phyloP scores from a whole-genome alignment of 106 monocot genomes.

The Dioscorea alata region DNA sequence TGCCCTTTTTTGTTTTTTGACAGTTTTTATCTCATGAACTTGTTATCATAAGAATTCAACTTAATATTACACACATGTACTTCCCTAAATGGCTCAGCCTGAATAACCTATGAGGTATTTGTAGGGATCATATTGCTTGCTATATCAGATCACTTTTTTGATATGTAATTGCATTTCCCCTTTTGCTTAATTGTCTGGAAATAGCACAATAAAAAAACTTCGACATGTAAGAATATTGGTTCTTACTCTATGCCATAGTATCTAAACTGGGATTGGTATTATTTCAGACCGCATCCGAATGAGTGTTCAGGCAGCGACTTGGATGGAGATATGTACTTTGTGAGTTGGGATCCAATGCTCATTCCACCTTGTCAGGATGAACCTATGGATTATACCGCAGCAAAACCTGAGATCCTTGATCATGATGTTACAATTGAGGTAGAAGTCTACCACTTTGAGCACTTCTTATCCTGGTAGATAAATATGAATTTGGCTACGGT shows the following conservation, averaged over 20 bases:
- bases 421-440: slow-evolving; percentile 87
- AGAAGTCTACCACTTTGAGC: background rate
- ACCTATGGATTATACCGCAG: slow-evolving; percentile 79
- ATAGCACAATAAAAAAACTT: too few species aligned
- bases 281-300: slow-evolving; percentile 80
- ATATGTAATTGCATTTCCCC: too few species aligned
- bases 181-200: too few species aligned
- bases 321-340: slow-evolving; percentile 97
- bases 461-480: too few species aligned
- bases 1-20: too few species aligned
- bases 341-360: slow-evolving; percentile 68
- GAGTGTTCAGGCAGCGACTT: slow-evolving; percentile 96
- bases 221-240: background rate
- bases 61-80: too few species aligned
- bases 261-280: background rate
- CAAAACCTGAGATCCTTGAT: slow-evolving; percentile 43
- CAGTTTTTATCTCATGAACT: too few species aligned
- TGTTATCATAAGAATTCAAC: too few species aligned
- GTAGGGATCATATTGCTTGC: too few species aligned
- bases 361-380: slow-evolving; percentile 49
- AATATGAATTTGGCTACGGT: too few species aligned
- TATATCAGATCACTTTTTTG: too few species aligned
- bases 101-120: background rate
- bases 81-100: too few species aligned
- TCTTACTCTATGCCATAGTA: background rate